Evolutionary conservation across 768 basidiomycete species (phyloP), one percentile per base, ranked within the genome.

Genomic region (Collybiopsis confluens): DNA sequence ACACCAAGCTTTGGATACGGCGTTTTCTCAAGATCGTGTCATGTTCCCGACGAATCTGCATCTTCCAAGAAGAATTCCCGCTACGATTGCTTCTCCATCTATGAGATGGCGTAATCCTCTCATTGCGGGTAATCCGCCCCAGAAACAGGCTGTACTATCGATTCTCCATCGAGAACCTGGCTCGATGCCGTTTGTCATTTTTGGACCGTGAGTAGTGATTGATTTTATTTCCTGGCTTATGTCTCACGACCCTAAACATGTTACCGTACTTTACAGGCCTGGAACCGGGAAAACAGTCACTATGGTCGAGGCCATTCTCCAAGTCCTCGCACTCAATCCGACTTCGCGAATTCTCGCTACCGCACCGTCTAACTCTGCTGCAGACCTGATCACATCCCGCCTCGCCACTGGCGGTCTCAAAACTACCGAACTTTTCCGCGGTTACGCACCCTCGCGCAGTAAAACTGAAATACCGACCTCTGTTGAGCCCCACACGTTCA

Each of bases 211-310:
- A 64, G 83, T 68, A 1, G 1, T 23, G 16, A 27, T 9, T n/a
- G n/a, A 13, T 30, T 26, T 56, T 8, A 41, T 21, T 45, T 1
- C 15, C 9, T n/a, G 13, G 5, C 21, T 28, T 23, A 5, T 36
- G 1, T 27, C 37, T 33, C 18, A 18, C 6, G 23, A 26, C 58
- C 21, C 23, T 45, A 18, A 36, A 43, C 11, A 40, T 18, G 18
- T 13, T 45, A 45, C 54, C 27, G 45, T 9, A 16, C 23, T 26
- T 3, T n/a, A 4, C 52, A 82, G 82, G 10, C 82, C 82, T 3
- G 82, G 82, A 6, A 87, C 85, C 0, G 85, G 85, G 1, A 87
- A 86, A 65, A 87, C 85, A 0, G 75, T 85, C 18, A 85, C 82
- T 0, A 70, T 81, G 10, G 74, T 85, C 1, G 84, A 86, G 63